phyloP scores from a whole-genome alignment of 1,284 basidiomycete genomes.

The Sparassis latifolia region DNA sequence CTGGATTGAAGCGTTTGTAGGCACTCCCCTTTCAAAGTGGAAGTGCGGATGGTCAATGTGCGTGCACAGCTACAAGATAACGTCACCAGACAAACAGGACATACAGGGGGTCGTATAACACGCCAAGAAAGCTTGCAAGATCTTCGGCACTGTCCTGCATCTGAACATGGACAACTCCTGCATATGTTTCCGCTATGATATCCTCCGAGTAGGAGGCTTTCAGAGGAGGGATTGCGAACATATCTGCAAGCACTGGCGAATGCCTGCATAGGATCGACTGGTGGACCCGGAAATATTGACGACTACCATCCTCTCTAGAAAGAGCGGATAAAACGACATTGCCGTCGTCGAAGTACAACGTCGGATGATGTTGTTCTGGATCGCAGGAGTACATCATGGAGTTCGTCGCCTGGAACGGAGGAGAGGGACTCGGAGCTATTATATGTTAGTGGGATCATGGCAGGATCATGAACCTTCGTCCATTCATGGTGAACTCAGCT shows the following conservation, averaged over 20 bases:
- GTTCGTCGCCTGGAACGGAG: too few relatives aligned
- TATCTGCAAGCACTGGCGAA: constrained; percentile 24
- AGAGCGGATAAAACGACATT: constrained; percentile 25
- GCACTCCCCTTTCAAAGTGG: constrained; percentile 17
- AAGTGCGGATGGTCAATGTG: not conserved
- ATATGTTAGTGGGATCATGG: too few relatives aligned
- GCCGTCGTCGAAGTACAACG: constrained; percentile 26
- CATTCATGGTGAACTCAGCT: too few relatives aligned
- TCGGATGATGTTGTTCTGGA: constrained; percentile 17
- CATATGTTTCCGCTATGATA: constrained; percentile 21
- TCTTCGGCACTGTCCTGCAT: constrained; percentile 26
- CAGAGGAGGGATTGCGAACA: constrained; percentile 25
- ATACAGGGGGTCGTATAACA: constrained; percentile 28
- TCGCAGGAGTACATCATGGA: not conserved
- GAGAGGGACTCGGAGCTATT: too few relatives aligned
- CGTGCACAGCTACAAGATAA: not conserved
- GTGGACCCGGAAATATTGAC: constrained; percentile 24
- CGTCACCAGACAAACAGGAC: constrained; percentile 5
- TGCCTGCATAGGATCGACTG: constrained; percentile 21
- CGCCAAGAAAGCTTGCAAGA: constrained; percentile 21
- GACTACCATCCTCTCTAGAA: constrained; percentile 9
- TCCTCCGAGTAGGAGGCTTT: constrained; percentile 7
- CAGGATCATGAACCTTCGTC: too few relatives aligned
- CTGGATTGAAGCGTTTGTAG: constrained; percentile 27
- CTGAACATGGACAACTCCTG: constrained; percentile 24